A percentile compares a stretch with the other conserved stretches of the same genome.
These are phyloP conservation scores for Vigna hirtella DNA, from an alignment of 306 rosid genomes.

Conservation along the genomic window DNA sequence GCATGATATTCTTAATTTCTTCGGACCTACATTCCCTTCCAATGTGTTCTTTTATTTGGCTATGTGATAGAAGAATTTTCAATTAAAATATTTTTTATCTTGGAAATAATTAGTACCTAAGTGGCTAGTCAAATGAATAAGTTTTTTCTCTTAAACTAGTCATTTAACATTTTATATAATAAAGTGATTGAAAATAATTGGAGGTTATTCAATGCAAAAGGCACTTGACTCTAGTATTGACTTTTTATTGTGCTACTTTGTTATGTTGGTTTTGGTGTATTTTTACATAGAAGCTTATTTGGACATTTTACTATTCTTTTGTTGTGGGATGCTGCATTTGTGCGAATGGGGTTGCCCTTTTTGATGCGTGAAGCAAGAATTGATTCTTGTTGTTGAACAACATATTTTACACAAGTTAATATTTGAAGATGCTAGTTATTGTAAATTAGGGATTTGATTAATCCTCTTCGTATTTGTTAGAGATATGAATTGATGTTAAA, in stretches of 20 bases:
- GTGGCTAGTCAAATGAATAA: neutral
- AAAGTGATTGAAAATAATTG: neutral
- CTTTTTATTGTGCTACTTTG: no score
- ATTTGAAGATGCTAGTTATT: neutral
- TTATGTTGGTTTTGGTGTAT: constrained; percentile 1
- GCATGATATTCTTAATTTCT: constrained; percentile 22
- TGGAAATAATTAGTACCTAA: neutral
- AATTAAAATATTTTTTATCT: neutral
- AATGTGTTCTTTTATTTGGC: neutral
- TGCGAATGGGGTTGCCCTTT: no score
- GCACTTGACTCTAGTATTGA: no score
- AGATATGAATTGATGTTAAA: no score
- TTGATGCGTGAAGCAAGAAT: neutral
- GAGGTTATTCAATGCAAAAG: neutral
- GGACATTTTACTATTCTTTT: neutral
- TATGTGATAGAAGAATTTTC: neutral
- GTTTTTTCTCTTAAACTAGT: neutral
- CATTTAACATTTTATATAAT: neutral
- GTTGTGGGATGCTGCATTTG: no score
- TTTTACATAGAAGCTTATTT: constrained; percentile 8
- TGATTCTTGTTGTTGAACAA: neutral
- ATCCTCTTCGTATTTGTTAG: neutral
- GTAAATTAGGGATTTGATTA: no score
- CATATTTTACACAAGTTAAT: neutral
- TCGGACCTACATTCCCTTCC: neutral